Evolutionary conservation across 306 rosid species (phyloP), one percentile per base, ranked within the genome.

Genomic region (Malus fusca): DNA sequence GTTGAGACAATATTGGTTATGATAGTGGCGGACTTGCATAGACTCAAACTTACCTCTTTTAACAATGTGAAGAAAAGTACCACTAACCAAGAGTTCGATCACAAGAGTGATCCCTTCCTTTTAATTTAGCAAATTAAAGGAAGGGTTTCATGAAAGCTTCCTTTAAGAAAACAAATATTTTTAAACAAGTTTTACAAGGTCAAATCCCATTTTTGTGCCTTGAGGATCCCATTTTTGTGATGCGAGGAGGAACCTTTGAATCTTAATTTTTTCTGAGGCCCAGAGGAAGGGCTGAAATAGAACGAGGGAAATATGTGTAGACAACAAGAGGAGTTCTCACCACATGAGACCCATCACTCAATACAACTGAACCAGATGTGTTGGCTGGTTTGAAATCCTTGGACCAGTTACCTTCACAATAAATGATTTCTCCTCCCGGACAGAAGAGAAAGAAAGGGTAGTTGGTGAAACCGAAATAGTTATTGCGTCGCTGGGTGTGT

Each of bases 271-370:
- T 56, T 19, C 0, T 56, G 61, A n/a, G 26, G 9, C 10, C 11
- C 61, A 56, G 25, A 56, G 25, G 43, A 37, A 8, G 11, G 43
- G 43, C 11, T 40, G 61, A 56, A 56, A 56, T 10, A n/a, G 13
- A 8, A 56, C 62, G 25, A 56, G 69, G 59, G 25, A 73, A 3
- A 23, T 53, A 23, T 3, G 83, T 78, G 72, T 78, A 78, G 68
- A 78, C 43, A 14, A 53, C 85, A 28, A 75, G 69, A 19, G 79
- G 81, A 6, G 77, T 63, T 68, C 88, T 69, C 35, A 77, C 83
- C 22, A 4, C 19, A 62, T 75, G 77, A 9, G 9, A n/a, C 15
- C 66, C 83, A 72, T 75, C 60, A 9, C 22, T 44, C 80, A 84
- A 79, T 30, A 58, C 67, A 23, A 85, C 73, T 11, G 82, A 76